Conservation (phyloP, 139 green algal genomes). For the Tetradesmus lagerheimii region DNA sequence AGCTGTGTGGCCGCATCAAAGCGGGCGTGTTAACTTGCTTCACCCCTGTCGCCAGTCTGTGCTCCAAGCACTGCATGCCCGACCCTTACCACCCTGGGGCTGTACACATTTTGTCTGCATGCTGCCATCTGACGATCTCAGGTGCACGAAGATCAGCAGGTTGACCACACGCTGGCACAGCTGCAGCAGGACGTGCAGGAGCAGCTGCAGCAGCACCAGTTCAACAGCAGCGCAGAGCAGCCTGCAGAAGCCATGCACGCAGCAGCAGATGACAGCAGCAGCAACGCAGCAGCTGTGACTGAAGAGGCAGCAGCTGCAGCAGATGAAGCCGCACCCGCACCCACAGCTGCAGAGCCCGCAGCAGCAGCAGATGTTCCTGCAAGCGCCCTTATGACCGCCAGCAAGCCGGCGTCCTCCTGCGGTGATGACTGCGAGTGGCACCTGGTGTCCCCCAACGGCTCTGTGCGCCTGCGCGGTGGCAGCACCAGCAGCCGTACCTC, state of each 20-base stretch:
- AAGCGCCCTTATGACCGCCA: neutral
- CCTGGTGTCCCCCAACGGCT: constrained; percentile 15
- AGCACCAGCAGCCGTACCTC: neutral
- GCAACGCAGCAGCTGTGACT: neutral
- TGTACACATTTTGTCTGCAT: no score
- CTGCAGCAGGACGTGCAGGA: constrained; percentile 28
- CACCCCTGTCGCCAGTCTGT: neutral
- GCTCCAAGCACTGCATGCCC: neutral
- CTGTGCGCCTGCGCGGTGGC: neutral
- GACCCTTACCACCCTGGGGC: no score
- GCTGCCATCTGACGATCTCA: neutral
- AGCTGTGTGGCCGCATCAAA: no score
- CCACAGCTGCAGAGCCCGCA: neutral
- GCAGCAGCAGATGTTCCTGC: neutral
- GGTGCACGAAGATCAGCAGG: constrained; percentile 32
- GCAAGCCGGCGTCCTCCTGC: neutral
- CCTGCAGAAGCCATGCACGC: neutral
- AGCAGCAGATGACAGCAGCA: neutral
- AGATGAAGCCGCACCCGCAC: neutral
- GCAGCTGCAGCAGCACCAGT: constrained; percentile 25
- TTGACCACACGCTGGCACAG: neutral
- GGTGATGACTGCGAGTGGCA: constrained; percentile 24
- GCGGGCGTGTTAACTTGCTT: neutral
- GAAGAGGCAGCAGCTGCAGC: neutral
- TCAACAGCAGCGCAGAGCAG: neutral